These are phyloP conservation scores for Hyaloscypha variabilis DNA, from an alignment of 495 filamentous ascomycete species.

Conservation along the genomic window DNA sequence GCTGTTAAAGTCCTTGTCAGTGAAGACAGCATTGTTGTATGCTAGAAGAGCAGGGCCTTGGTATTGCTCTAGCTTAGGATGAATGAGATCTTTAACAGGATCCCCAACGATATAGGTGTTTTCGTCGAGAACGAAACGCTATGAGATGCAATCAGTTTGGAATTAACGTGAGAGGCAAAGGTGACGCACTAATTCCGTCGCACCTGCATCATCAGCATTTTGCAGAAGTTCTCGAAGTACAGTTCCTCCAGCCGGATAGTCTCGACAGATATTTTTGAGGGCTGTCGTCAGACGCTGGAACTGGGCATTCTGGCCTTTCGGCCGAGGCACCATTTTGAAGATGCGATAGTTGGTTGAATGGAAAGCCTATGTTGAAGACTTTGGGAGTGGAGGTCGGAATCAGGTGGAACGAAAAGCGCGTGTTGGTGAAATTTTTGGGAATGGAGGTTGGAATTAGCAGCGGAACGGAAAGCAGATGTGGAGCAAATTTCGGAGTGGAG, in stretches of 20 bases:
- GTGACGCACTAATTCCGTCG: slow-evolving; percentile 31
- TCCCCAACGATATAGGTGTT: slow-evolving; percentile 27
- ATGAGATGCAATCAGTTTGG: neutral
- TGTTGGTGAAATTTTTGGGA: too few relatives aligned
- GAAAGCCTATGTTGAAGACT: neutral
- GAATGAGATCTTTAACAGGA: slow-evolving; percentile 31
- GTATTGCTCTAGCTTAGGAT: slow-evolving; percentile 36
- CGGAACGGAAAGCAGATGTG: too few relatives aligned
- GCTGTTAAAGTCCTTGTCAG: slow-evolving; percentile 38
- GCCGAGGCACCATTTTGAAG: slow-evolving; percentile 22
- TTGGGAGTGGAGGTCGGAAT: too few relatives aligned
- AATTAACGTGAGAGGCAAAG: neutral
- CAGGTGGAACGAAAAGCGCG: too few relatives aligned
- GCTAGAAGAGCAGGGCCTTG: slow-evolving; percentile 46
- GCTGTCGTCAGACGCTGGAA: slow-evolving; percentile 24
- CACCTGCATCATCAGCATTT: slow-evolving; percentile 42
- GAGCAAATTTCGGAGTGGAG: too few relatives aligned
- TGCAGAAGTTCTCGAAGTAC: slow-evolving; percentile 41
- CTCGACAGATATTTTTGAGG: slow-evolving; percentile 38
- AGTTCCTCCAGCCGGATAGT: slow-evolving; percentile 40
- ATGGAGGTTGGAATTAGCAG: too few relatives aligned
- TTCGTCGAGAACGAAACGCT: slow-evolving; percentile 38
- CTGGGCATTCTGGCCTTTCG: slow-evolving; percentile 17
- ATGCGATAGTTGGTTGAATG: neutral
- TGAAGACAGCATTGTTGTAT: slow-evolving; percentile 42